Evolutionary conservation across 2,329 filamentous ascomycete species (phyloP).

Genomic region (Ceratocystis colombiana): DNA sequence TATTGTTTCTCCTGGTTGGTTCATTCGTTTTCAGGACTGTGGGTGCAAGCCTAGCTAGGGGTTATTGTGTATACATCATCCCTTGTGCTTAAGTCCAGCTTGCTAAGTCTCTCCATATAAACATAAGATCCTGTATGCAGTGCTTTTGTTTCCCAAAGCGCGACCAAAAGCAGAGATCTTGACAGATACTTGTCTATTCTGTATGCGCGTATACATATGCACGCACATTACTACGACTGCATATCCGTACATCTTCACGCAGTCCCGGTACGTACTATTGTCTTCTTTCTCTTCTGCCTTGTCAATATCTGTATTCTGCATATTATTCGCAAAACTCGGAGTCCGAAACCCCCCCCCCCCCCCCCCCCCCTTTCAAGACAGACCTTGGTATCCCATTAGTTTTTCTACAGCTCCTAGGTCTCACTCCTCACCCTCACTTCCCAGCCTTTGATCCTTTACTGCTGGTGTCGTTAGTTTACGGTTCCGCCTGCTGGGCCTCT

Average conservation of each 20-base stretch:
- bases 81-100: constrained; percentile 3
- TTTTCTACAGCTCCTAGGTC: background rate
- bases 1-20: constrained; percentile 10
- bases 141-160: background rate
- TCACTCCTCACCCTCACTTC: background rate
- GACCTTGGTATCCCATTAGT: background rate
- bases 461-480: background rate
- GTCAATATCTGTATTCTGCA: background rate
- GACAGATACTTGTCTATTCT: background rate
- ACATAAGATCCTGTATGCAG: background rate
- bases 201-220: background rate
- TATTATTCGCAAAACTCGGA: constrained; percentile 1
- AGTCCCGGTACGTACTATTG: background rate
- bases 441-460: background rate
- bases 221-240: background rate
- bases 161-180: background rate
- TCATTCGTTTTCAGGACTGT: constrained; percentile 7
- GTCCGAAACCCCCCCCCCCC: background rate
- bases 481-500: constrained; percentile 7
- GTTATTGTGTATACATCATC: background rate
- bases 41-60: background rate
- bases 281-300: background rate
- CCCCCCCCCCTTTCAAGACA: background rate
- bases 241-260: background rate
- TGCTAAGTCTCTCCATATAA: background rate